Evolutionary conservation across 169 alveolate genomes (phyloP), one percentile per base, ranked within the genome.

Genomic region (Babesia divergens): DNA sequence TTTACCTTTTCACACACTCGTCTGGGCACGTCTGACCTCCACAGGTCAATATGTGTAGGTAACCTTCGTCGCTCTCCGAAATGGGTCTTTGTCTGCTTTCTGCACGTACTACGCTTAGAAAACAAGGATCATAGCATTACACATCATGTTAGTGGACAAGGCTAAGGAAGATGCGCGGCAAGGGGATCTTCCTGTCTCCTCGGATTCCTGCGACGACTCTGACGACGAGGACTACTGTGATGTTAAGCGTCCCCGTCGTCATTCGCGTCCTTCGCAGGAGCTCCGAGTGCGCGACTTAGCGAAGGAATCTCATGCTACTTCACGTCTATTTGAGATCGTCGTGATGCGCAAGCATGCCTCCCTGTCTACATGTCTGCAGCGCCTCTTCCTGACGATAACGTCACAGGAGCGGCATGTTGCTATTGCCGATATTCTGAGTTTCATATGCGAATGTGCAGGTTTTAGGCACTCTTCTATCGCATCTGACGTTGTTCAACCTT

Each of bases 391-490:
- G 7, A 56, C 81, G 13, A 13, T 77, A 14, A 28, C 67, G 20
- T 66, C 86, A 0, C 60, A 32, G 22, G 76, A 77, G 20, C 71
- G 65, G 13, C 43, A 52, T 35, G 37, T 43, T 2, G 76, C 70
- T 4, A 77, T 77, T 16, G 86, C 86, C 16, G 86, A 77, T 42
- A 47, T 77, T 16, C 35, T 77, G 67, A 58, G 82, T 44, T 64
- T 77, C 53, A 54, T 77, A 31, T 66, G 80, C 60, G 86, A 77
- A 43, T 77, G 86, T 44, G 66, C 82, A 6, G 86, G 86, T 18
- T 77, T 77, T 50, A 65, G 32, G 38, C 86, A 67, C 32, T 55
- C 68, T 11, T 60, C 64, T 16, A 59, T 77, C 3, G 16, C 65
- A 29, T 20, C 59, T n/a, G 52, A 53, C 5, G 22, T 35, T 26